phyloP scores from a whole-genome alignment of 2,329 filamentous ascomycete species.

The Trichoderma asperellum region DNA sequence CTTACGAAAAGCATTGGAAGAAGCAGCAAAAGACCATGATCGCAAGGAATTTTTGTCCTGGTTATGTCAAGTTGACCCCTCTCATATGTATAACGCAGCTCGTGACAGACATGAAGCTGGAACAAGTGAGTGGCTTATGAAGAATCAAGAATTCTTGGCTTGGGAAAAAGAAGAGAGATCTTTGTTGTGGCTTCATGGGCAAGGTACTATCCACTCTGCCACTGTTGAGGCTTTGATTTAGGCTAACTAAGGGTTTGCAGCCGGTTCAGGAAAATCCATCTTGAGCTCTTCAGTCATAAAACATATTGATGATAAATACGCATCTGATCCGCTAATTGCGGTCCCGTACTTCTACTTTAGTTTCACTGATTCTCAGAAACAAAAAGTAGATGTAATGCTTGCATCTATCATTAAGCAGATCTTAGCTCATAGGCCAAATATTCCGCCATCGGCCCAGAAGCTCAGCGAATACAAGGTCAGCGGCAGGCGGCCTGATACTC shows the following conservation, averaged over 20 bases:
- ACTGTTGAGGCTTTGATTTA: background rate
- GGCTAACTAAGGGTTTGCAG: background rate
- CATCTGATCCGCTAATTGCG: background rate
- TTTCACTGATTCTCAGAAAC: background rate
- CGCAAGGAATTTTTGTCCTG: background rate
- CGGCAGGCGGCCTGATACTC: background rate
- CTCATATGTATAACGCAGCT: background rate
- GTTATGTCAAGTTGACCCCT: background rate
- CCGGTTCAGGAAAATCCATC: background rate
- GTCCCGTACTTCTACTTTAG: background rate
- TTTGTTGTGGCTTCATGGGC: background rate
- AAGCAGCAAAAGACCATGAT: background rate
- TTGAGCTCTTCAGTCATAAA: background rate
- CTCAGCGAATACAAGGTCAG: background rate
- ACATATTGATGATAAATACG: background rate
- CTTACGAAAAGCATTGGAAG: background rate
- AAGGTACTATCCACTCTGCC: background rate
- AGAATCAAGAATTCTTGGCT: background rate
- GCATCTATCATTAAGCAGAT: constrained; percentile 10
- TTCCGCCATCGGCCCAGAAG: background rate
- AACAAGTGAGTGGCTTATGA: background rate
- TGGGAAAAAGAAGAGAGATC: background rate
- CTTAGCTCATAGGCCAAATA: background rate
- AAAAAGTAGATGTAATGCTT: background rate
- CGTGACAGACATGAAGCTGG: background rate